phyloP scores from a whole-genome alignment of 306 rosid genomes.

The Quercus engelmannii region DNA sequence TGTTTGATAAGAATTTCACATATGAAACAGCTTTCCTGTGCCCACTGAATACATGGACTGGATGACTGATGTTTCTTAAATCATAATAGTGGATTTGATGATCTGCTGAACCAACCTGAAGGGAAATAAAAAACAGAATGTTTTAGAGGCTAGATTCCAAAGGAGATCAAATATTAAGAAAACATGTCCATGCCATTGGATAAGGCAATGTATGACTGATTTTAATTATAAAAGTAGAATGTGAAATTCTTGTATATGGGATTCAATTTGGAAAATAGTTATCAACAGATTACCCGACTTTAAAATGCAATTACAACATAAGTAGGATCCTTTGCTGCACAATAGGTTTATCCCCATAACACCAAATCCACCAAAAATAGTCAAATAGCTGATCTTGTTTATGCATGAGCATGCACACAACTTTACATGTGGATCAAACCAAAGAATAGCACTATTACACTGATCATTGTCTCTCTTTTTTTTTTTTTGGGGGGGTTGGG shows the following conservation, averaged over 20 bases:
- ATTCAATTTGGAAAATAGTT: neutral
- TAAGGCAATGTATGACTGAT: neutral
- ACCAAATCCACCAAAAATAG: neutral
- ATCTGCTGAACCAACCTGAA: conserved; percentile 96
- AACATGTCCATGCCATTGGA: neutral
- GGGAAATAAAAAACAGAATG: conserved; percentile 11
- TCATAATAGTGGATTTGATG: conserved; percentile 97
- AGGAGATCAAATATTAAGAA: neutral
- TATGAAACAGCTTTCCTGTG: conserved; percentile 92
- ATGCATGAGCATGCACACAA: neutral
- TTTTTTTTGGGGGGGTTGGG: no score
- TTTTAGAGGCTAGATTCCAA: neutral
- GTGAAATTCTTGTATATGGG: neutral
- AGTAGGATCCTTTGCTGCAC: neutral
- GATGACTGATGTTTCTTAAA: conserved; percentile 74
- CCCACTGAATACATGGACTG: conserved; percentile 86
- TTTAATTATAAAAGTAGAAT: neutral
- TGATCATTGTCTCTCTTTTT: no score
- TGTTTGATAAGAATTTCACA: conserved; percentile 84
- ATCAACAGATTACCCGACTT: neutral
- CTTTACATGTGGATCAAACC: neutral
- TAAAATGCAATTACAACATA: neutral
- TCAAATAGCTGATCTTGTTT: neutral
- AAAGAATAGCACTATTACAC: neutral
- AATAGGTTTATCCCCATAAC: neutral